These are phyloP conservation scores for Ustanciosporium gigantosporum DNA, from an alignment of 1,284 basidiomycete genomes.

Conservation along the genomic window DNA sequence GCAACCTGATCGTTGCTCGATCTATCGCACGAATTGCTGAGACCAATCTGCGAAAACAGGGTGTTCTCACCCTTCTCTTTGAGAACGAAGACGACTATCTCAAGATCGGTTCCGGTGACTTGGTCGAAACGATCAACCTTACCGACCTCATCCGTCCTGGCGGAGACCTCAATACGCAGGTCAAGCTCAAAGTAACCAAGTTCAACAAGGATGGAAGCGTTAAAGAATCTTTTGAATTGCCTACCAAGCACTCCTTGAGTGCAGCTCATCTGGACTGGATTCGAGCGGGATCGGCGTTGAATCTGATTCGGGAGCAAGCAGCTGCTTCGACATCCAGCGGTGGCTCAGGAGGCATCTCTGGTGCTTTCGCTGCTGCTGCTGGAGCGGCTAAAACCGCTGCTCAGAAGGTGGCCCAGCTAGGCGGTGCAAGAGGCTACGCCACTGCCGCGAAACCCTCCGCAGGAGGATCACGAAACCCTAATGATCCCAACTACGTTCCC, in stretches of 20 bases:
- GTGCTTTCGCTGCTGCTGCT: conserved; percentile 20
- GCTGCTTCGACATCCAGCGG: conserved; percentile 3
- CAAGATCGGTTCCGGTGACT: conserved; percentile 49
- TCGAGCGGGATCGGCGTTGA: conserved; percentile 58
- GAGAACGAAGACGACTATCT: conserved; percentile 58
- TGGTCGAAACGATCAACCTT: conserved; percentile 56
- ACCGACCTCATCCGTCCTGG: conserved; percentile 50
- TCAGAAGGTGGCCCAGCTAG: conserved; percentile 19
- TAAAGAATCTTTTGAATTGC: conserved; percentile 51
- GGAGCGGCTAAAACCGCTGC: conserved; percentile 17
- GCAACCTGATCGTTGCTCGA: conserved; percentile 64
- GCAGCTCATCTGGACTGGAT: conserved; percentile 58
- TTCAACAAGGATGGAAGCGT: conserved; percentile 47
- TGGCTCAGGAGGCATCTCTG: conserved; percentile 3
- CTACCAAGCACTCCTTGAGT: conserved; percentile 54
- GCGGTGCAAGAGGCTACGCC: conserved; percentile 45
- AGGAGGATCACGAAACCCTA: conserved; percentile 37
- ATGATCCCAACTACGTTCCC: conserved; percentile 54
- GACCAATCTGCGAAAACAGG: conserved; percentile 65
- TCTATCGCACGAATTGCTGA: conserved; percentile 70
- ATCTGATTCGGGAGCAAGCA: conserved; percentile 55
- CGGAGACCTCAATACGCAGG: conserved; percentile 47
- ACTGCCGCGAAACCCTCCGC: conserved; percentile 26
- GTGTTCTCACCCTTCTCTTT: conserved; percentile 58
- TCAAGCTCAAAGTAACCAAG: conserved; percentile 57